Evolutionary conservation across 2,329 filamentous ascomycete species (phyloP).

Genomic region (Diaporthe longicolla): DNA sequence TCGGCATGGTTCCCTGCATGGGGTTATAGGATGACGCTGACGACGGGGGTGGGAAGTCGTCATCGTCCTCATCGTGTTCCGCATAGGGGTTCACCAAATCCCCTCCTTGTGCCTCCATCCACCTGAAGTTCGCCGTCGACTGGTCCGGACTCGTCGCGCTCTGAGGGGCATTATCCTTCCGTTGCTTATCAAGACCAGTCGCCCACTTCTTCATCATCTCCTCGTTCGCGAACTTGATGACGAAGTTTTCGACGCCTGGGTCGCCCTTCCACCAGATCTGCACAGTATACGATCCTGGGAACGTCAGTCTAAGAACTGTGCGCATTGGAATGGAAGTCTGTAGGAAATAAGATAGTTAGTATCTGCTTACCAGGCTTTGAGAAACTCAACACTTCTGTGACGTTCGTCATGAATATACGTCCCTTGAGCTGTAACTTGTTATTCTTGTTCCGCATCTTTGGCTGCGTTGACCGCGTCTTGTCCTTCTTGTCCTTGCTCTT

Average conservation of each 20-base stretch:
- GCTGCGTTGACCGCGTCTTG: conserved; percentile 67
- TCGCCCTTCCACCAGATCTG: conserved; percentile 99
- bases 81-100: conserved; percentile 87
- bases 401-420: conserved; percentile 98
- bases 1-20: conserved; percentile 62
- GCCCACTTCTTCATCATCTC: conserved; percentile 96
- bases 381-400: conserved; percentile 91
- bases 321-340: not conserved
- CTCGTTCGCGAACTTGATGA: conserved; percentile 93
- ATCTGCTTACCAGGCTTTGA: conserved; percentile 83
- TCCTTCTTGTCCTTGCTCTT: conserved; percentile 86
- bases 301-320: conserved; percentile 49
- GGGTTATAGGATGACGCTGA: conserved; percentile 44
- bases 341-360: conserved; percentile 1
- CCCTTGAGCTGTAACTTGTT: conserved; percentile 95
- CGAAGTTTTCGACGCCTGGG: conserved; percentile 94
- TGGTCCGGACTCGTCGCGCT: conserved; percentile 62
- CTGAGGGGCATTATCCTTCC: conserved; percentile 71
- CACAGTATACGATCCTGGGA: conserved; percentile 87
- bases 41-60: conserved; percentile 57
- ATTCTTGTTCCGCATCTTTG: conserved; percentile 74
- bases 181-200: conserved; percentile 81
- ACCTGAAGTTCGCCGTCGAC: conserved; percentile 81
- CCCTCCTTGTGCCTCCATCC: conserved; percentile 77
- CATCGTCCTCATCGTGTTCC: conserved; percentile 73